phyloP scores from a whole-genome alignment of 768 basidiomycete genomes.

The Russula emetica region DNA sequence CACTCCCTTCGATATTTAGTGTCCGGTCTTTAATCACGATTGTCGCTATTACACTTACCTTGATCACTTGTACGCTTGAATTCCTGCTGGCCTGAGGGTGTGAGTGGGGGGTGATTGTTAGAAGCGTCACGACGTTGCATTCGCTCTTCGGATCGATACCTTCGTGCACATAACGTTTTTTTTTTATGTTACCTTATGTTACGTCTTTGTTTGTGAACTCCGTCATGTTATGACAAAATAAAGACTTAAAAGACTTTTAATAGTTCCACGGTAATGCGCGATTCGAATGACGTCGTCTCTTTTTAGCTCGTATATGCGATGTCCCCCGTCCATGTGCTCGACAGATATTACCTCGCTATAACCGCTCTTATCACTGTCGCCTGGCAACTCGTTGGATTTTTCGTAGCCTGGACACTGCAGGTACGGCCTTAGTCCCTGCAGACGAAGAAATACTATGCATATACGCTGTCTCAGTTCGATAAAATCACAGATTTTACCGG shows the following conservation, averaged over 20 bases:
- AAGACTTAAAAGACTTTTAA: neutral
- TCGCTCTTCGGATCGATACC: neutral
- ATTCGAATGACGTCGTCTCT: no score
- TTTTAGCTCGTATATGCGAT: no score
- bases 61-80: neutral
- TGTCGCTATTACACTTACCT: neutral
- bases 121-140: neutral
- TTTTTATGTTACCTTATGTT: constrained; percentile 1
- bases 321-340: constrained; percentile 36
- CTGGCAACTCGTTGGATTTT: constrained; percentile 59
- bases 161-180: neutral
- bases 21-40: neutral
- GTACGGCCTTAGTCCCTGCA: constrained; percentile 25
- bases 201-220: neutral
- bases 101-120: constrained; percentile 2
- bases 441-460: neutral
- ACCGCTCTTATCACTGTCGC: constrained; percentile 50
- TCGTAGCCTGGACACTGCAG: constrained; percentile 61
- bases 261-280: no score
- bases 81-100: constrained; percentile 1
- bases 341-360: constrained; percentile 46
- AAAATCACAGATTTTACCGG: constrained; percentile 15
- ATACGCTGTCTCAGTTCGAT: constrained; percentile 3
- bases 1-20: constrained; percentile 9
- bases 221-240: constrained; percentile 11